phyloP scores from a whole-genome alignment of 129 eudicot species.

The Ambrosia trifida region DNA sequence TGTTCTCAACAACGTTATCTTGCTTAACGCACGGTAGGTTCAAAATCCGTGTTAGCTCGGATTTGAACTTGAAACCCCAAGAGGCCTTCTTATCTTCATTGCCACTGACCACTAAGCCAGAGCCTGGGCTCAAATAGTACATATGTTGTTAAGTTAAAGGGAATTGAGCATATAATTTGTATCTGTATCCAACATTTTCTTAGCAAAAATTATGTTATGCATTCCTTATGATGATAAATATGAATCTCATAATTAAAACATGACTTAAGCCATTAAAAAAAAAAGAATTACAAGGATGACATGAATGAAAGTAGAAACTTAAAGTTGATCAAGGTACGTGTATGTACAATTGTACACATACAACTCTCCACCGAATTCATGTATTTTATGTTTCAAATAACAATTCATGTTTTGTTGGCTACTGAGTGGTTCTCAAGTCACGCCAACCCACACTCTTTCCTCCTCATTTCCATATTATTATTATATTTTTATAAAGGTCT shows the following conservation, averaged over 20 bases:
- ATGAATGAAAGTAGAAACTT: neutral
- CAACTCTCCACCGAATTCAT: neutral
- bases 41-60: no score
- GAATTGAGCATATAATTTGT: neutral
- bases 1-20: no score
- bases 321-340: neutral
- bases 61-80: no score
- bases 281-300: neutral
- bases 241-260: no score
- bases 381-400: constrained; percentile 1
- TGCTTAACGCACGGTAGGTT: no score
- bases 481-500: neutral
- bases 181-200: constrained; percentile 35
- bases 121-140: no score
- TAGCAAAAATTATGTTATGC: neutral
- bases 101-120: no score
- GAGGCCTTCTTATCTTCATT: no score
- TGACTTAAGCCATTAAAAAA: no score
- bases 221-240: neutral
- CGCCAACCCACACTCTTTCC: neutral
- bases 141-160: no score
- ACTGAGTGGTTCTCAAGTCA: constrained; percentile 9
- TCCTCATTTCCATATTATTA: neutral
- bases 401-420: neutral
- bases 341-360: neutral